Conservation (phyloP, 2,329 filamentous ascomycete genomes). For the Trichoderma lentiforme region DNA sequence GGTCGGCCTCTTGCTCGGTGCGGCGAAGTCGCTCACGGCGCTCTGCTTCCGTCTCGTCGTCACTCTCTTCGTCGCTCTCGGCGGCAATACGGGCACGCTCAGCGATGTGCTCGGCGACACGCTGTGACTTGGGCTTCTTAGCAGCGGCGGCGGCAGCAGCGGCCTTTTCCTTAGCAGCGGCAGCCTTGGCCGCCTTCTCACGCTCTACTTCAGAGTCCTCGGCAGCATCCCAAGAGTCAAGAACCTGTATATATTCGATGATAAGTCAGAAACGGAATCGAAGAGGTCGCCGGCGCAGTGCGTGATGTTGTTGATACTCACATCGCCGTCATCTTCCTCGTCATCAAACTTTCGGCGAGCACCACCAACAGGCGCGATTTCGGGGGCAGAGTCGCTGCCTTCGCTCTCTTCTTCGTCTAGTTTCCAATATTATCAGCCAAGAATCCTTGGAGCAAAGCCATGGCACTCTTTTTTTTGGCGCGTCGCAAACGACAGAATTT, state of each 20-base stretch:
- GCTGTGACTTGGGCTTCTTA: slow-evolving; percentile 85
- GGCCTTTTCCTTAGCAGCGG: slow-evolving; percentile 82
- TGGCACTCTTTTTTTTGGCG: slow-evolving; percentile 17
- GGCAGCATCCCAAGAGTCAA: slow-evolving; percentile 95
- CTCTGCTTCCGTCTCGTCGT: slow-evolving; percentile 70
- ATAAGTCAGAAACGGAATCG: not conserved
- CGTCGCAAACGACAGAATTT: not conserved
- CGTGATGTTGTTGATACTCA: slow-evolving; percentile 40
- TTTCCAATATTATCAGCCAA: not conserved
- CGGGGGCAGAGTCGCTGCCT: slow-evolving; percentile 33
- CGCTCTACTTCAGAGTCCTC: slow-evolving; percentile 97
- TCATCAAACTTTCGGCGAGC: slow-evolving; percentile 73
- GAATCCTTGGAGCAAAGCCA: too few species aligned
- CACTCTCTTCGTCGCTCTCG: slow-evolving; percentile 56
- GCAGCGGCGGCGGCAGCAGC: slow-evolving; percentile 83
- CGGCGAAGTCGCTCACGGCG: slow-evolving; percentile 70
- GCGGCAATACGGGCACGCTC: slow-evolving; percentile 52
- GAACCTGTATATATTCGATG: slow-evolving; percentile 57
- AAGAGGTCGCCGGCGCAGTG: not conserved
- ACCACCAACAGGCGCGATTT: slow-evolving; percentile 38
- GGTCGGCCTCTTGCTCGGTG: slow-evolving; percentile 82
- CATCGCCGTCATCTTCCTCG: slow-evolving; percentile 81
- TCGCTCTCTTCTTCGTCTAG: slow-evolving; percentile 37
- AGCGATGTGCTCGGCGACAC: slow-evolving; percentile 75
- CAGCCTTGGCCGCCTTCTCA: slow-evolving; percentile 87